These are phyloP conservation scores for Fusarium sp. DNA, from an alignment of 2,329 filamentous ascomycete species.

Conservation along the genomic window DNA sequence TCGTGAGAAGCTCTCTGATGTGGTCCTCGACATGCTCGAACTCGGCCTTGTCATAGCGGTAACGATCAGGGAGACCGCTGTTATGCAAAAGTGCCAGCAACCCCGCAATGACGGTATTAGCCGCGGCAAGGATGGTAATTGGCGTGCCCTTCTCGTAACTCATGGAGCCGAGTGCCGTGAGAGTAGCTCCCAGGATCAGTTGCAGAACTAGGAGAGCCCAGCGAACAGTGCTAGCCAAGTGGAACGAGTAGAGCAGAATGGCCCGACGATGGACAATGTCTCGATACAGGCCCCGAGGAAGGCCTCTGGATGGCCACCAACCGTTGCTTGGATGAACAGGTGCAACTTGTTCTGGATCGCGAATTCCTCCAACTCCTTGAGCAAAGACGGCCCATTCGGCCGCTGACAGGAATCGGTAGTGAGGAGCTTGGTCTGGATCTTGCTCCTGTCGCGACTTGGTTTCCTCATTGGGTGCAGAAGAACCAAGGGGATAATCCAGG, in stretches of 20 bases:
- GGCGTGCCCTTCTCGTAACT: constrained; percentile 51
- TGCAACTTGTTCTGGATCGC: constrained; percentile 56
- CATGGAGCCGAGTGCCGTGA: constrained; percentile 62
- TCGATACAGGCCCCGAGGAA: constrained; percentile 61
- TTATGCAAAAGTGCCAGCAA: constrained; percentile 64
- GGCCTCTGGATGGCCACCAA: constrained; percentile 60
- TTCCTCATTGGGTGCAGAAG: background rate
- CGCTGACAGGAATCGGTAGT: constrained; percentile 56
- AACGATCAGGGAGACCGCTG: constrained; percentile 63
- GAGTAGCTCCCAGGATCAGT: constrained; percentile 59
- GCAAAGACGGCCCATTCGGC: constrained; percentile 61
- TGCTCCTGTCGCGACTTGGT: background rate
- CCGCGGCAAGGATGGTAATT: constrained; percentile 62
- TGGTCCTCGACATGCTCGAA: constrained; percentile 62
- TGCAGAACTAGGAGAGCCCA: constrained; percentile 62
- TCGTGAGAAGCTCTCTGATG: constrained; percentile 62
- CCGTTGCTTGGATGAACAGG: constrained; percentile 56
- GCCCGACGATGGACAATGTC: constrained; percentile 59
- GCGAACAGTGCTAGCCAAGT: constrained; percentile 55
- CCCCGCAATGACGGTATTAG: constrained; percentile 63
- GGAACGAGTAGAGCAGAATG: constrained; percentile 58
- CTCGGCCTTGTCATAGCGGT: constrained; percentile 61
- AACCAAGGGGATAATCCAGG: constrained; percentile 1
- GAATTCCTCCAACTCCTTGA: constrained; percentile 59
- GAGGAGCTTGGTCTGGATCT: background rate